Evolutionary conservation across 768 basidiomycete species (phyloP).

Genomic region (Multifurca ochricompacta): DNA sequence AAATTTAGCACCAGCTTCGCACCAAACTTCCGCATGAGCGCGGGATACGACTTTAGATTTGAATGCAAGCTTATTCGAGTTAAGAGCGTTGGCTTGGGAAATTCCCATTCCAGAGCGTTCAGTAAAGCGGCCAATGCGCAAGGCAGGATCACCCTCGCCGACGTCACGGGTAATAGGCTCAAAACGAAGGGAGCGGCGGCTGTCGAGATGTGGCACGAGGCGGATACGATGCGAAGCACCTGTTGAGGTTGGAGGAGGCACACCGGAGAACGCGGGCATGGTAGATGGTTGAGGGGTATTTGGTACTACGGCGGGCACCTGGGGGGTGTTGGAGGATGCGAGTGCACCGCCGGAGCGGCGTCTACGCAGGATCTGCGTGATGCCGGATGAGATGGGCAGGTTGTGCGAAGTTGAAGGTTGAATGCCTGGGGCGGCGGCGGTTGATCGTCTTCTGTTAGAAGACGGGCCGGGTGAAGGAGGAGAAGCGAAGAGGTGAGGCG

Average conservation of each 20-base stretch:
- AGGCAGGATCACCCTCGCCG: conserved; percentile 52
- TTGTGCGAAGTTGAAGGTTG: conserved; percentile 32
- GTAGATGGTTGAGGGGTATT: conserved; percentile 21
- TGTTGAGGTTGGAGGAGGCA: conserved; percentile 16
- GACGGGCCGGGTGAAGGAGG: conserved; percentile 25
- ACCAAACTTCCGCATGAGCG: conserved; percentile 93
- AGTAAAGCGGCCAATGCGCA: conserved; percentile 93
- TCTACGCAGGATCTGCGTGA: conserved; percentile 58
- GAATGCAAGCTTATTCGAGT: conserved; percentile 85
- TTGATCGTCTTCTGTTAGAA: conserved; percentile 35
- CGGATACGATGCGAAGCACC: conserved; percentile 64
- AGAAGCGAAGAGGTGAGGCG: conserved; percentile 24
- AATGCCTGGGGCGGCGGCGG: conserved; percentile 30
- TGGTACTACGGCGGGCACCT: conserved; percentile 23
- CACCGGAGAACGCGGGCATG: conserved; percentile 21
- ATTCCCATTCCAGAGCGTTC: conserved; percentile 68
- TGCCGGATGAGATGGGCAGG: conserved; percentile 30
- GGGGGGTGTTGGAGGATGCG: conserved; percentile 27
- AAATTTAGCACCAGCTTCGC: conserved; percentile 59
- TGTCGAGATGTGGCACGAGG: conserved; percentile 92
- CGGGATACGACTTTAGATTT: conserved; percentile 92
- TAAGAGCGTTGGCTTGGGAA: conserved; percentile 57
- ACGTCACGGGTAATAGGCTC: conserved; percentile 89
- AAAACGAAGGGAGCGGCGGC: conserved; percentile 80
- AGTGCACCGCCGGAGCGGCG: conserved; percentile 57